Conservation (phyloP, 257 asterid species). For the Haberlea rhodopensis region DNA sequence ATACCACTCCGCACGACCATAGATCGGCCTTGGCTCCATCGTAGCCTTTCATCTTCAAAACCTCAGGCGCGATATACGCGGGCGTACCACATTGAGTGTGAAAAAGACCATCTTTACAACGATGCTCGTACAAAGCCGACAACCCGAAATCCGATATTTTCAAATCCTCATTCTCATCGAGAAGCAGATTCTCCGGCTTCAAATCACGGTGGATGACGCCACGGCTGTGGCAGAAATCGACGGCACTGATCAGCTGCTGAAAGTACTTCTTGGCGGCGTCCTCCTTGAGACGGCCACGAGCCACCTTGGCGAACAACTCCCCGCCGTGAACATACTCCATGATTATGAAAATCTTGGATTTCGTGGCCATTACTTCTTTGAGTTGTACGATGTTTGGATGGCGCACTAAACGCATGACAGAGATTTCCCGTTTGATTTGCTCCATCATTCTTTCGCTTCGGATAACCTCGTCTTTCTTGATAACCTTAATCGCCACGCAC, state of each 20-base stretch:
- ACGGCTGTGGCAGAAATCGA: slow-evolving; percentile 39
- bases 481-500: slow-evolving; percentile 42
- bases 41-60: slow-evolving; percentile 35
- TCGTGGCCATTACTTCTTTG: slow-evolving; percentile 48
- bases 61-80: slow-evolving; percentile 45
- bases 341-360: slow-evolving; percentile 39
- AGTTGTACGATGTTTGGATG: slow-evolving; percentile 47
- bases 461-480: slow-evolving; percentile 37
- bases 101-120: slow-evolving; percentile 31
- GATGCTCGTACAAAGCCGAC: slow-evolving; percentile 35
- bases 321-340: slow-evolving; percentile 44
- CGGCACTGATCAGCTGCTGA: slow-evolving; percentile 42
- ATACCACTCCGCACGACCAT: slow-evolving; percentile 46
- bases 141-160: slow-evolving; percentile 45
- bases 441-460: slow-evolving; percentile 35
- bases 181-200: slow-evolving; percentile 49
- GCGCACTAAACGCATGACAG: slow-evolving; percentile 49
- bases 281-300: slow-evolving; percentile 33
- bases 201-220: slow-evolving; percentile 47
- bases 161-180: slow-evolving; percentile 34
- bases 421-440: slow-evolving; percentile 44
- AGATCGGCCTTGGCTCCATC: slow-evolving; percentile 39
- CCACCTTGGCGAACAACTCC: slow-evolving; percentile 32
- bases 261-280: slow-evolving; percentile 39
- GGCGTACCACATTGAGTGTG: slow-evolving; percentile 53